phyloP scores from a whole-genome alignment of 192 early-diverging fungal species.

The Coemansia sp. region DNA sequence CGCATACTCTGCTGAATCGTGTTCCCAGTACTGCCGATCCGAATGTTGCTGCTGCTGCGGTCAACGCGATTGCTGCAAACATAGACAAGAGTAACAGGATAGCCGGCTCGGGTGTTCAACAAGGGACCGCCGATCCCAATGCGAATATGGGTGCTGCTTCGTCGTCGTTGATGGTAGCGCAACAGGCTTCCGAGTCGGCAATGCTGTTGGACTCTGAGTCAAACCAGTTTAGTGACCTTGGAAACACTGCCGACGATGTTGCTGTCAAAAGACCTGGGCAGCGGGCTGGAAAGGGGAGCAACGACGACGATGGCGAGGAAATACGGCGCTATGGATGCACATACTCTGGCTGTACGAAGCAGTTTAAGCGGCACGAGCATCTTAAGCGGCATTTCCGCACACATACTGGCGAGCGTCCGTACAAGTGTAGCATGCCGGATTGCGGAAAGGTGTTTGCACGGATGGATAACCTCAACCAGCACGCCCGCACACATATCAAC shows the following conservation, averaged over 20 bases:
- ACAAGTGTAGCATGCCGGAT: slow-evolving; percentile 62
- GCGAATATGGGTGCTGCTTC: not conserved
- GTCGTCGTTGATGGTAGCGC: not conserved
- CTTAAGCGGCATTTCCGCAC: slow-evolving; percentile 73
- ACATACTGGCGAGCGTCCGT: slow-evolving; percentile 77
- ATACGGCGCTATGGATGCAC: slow-evolving; percentile 39
- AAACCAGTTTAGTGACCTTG: not conserved
- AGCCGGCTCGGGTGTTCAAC: not conserved
- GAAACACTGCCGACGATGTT: not conserved
- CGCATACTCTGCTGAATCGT: slow-evolving; percentile 41
- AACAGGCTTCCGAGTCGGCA: not conserved
- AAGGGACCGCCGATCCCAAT: not conserved
- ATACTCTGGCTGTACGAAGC: slow-evolving; percentile 60
- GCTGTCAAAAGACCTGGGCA: not conserved
- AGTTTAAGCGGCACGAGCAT: slow-evolving; percentile 74
- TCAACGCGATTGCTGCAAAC: slow-evolving; percentile 38
- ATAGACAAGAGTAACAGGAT: not conserved
- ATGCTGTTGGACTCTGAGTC: not conserved
- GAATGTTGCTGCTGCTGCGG: slow-evolving; percentile 44
- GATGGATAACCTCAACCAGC: slow-evolving; percentile 71
- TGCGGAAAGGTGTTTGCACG: slow-evolving; percentile 75
- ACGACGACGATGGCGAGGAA: slow-evolving; percentile 18
- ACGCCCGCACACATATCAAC: slow-evolving; percentile 60
- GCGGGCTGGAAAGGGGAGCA: not conserved
- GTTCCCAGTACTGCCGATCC: slow-evolving; percentile 49